Evolutionary conservation across 1,284 basidiomycete species (phyloP).

Genomic region (Neonothopanus nambi): DNA sequence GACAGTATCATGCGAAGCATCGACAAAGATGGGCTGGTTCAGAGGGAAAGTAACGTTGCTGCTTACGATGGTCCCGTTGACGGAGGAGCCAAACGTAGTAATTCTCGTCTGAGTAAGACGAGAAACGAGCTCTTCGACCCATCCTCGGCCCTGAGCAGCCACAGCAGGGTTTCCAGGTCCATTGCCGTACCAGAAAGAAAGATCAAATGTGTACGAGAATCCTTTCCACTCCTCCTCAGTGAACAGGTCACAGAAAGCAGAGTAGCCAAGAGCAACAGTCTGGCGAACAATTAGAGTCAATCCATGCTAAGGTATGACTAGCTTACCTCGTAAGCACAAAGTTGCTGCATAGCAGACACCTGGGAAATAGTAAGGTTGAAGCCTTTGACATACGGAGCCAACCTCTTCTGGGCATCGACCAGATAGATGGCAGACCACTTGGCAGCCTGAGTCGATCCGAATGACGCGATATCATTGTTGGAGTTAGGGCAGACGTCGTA

Average conservation of each 20-base stretch:
- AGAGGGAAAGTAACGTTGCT: slow-evolving; percentile 59
- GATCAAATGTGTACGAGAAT: slow-evolving; percentile 52
- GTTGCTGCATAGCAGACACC: slow-evolving; percentile 47
- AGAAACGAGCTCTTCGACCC: slow-evolving; percentile 56
- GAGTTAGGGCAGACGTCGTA: slow-evolving; percentile 45
- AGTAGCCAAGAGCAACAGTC: slow-evolving; percentile 68
- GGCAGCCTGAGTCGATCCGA: slow-evolving; percentile 29
- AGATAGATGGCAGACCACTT: slow-evolving; percentile 60
- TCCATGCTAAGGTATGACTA: no score
- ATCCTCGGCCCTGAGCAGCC: slow-evolving; percentile 64
- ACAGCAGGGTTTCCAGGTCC: slow-evolving; percentile 47
- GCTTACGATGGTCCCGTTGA: slow-evolving; percentile 57
- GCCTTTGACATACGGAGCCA: slow-evolving; percentile 48
- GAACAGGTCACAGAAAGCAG: slow-evolving; percentile 53
- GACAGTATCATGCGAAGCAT: slow-evolving; percentile 52
- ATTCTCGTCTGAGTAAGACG: slow-evolving; percentile 51
- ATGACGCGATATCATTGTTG: slow-evolving; percentile 34
- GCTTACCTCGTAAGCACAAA: slow-evolving; percentile 60
- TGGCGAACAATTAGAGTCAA: slow-evolving; percentile 22
- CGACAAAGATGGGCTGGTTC: slow-evolving; percentile 58
- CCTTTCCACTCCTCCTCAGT: slow-evolving; percentile 68
- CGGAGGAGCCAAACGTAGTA: slow-evolving; percentile 50
- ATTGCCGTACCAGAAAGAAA: slow-evolving; percentile 52
- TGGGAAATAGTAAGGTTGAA: slow-evolving; percentile 49
- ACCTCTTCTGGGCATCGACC: slow-evolving; percentile 45